A percentile compares a stretch with the other conserved stretches of the same genome.
These are phyloP conservation scores for Tanozyma kutaoensis DNA, from an alignment of 805 yeast genomes.

Conservation along the genomic window DNA sequence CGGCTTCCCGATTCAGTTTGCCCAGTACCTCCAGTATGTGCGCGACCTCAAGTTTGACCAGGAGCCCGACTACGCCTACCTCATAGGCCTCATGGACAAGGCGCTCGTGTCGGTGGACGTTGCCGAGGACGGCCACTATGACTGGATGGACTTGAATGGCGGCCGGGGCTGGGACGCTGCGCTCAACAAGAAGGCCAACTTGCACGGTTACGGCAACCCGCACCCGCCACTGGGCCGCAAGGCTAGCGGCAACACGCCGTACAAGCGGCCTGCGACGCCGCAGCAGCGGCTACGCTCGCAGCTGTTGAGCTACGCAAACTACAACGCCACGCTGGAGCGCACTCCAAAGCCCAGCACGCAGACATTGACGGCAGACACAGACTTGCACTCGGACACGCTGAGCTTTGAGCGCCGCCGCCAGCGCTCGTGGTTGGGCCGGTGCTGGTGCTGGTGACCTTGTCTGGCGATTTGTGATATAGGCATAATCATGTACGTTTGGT, in stretches of 20 bases:
- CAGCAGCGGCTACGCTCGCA: conserved; percentile 19
- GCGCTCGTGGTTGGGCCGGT: too few relatives aligned
- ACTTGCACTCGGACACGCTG: too few relatives aligned
- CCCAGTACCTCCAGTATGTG: conserved; percentile 79
- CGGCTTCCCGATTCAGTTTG: conserved; percentile 87
- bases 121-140: conserved; percentile 74
- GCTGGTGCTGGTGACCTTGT: too few relatives aligned
- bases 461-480: too few relatives aligned
- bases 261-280: conserved; percentile 9
- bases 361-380: too few relatives aligned
- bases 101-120: conserved; percentile 69
- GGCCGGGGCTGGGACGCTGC: conserved; percentile 95
- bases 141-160: conserved; percentile 94
- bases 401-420: too few relatives aligned
- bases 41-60: conserved; percentile 86
- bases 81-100: conserved; percentile 32
- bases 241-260: conserved; percentile 24
- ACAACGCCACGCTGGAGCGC: too few relatives aligned
- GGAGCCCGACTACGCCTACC: conserved; percentile 82
- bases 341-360: too few relatives aligned
- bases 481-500: too few relatives aligned
- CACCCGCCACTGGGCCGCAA: conserved; percentile 48
- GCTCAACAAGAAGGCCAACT: conserved; percentile 80
- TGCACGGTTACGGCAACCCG: conserved; percentile 95
- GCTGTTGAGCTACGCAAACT: conserved; percentile 33